Evolutionary conservation across 2,329 filamentous ascomycete species (phyloP).

Genomic region (Aureobasidium zeae): DNA sequence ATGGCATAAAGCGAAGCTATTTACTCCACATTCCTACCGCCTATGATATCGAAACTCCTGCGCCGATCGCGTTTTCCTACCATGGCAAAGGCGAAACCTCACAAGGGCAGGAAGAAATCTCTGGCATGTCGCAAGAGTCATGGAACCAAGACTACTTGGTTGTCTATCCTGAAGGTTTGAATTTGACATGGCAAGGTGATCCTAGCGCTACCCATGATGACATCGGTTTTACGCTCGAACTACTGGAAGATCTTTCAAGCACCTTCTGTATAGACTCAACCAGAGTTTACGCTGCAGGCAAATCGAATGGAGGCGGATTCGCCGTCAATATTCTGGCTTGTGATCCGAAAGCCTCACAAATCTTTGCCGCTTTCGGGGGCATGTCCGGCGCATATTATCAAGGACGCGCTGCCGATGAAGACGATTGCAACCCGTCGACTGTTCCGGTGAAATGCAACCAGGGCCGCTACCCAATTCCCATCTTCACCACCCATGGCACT

Average conservation of each 20-base stretch:
- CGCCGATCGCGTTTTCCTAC: slow-evolving; percentile 41
- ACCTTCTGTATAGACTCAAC: slow-evolving; percentile 37
- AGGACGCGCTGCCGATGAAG: slow-evolving; percentile 20
- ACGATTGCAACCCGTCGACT: slow-evolving; percentile 18
- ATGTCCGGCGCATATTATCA: slow-evolving; percentile 41
- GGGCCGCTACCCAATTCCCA: slow-evolving; percentile 27
- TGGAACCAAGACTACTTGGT: slow-evolving; percentile 38
- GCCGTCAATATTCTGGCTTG: slow-evolving; percentile 40
- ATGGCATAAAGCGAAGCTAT: slow-evolving; percentile 26
- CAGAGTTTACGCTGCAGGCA: slow-evolving; percentile 38
- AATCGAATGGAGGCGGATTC: slow-evolving; percentile 47
- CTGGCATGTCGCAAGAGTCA: slow-evolving; percentile 37
- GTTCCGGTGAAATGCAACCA: slow-evolving; percentile 24
- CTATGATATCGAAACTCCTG: slow-evolving; percentile 31
- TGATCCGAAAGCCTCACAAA: slow-evolving; percentile 31
- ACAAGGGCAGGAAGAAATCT: slow-evolving; percentile 33
- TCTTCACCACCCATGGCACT: slow-evolving; percentile 39
- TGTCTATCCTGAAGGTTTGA: slow-evolving; percentile 37
- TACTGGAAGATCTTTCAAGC: slow-evolving; percentile 32
- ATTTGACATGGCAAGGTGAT: slow-evolving; percentile 35
- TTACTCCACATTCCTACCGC: slow-evolving; percentile 32
- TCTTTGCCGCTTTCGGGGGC: slow-evolving; percentile 43
- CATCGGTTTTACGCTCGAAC: slow-evolving; percentile 34
- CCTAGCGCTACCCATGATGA: slow-evolving; percentile 34
- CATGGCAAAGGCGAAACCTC: slow-evolving; percentile 36